Evolutionary conservation across 805 yeast genomes (phyloP).

Genomic region (Blastobotrys americana): DNA sequence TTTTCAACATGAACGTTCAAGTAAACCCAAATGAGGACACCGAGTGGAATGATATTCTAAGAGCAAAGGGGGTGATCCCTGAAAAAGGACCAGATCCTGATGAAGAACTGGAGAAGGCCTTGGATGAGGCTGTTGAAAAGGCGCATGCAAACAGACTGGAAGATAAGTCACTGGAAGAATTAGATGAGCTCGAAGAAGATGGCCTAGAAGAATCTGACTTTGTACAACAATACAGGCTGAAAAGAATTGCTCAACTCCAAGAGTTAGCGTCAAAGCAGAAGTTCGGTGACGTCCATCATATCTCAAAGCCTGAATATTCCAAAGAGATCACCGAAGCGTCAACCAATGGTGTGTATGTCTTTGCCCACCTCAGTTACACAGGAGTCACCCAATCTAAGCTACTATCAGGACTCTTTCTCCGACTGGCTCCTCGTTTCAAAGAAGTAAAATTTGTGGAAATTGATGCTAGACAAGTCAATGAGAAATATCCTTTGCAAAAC

Average conservation of each 20-base stretch:
- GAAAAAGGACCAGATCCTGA: conserved; percentile 86
- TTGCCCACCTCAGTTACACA: conserved; percentile 69
- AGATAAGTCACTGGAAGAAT: conserved; percentile 65
- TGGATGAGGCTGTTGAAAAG: conserved; percentile 69
- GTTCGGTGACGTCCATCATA: conserved; percentile 71
- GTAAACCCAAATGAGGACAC: conserved; percentile 96
- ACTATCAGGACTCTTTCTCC: conserved; percentile 48
- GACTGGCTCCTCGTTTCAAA: conserved; percentile 58
- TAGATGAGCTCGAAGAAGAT: conserved; percentile 83
- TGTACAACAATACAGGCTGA: conserved; percentile 64
- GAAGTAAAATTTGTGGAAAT: conserved; percentile 91
- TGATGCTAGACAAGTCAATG: conserved; percentile 84
- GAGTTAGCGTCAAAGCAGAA: conserved; percentile 46
- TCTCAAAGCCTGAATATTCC: conserved; percentile 83
- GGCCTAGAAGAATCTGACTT: conserved; percentile 81
- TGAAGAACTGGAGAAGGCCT: conserved; percentile 75
- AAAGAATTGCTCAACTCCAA: conserved; percentile 68
- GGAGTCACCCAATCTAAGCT: conserved; percentile 62
- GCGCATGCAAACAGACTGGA: conserved; percentile 84
- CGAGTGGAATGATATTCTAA: conserved; percentile 94
- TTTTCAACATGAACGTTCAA: conserved; percentile 45
- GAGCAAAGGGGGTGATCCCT: conserved; percentile 88
- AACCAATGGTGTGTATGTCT: conserved; percentile 47
- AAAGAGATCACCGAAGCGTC: conserved; percentile 81
- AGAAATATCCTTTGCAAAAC: conserved; percentile 80